Base-by-base conservation (phyloP, 345 rosid genomes). In the Pugionium dolabratum region DNA sequence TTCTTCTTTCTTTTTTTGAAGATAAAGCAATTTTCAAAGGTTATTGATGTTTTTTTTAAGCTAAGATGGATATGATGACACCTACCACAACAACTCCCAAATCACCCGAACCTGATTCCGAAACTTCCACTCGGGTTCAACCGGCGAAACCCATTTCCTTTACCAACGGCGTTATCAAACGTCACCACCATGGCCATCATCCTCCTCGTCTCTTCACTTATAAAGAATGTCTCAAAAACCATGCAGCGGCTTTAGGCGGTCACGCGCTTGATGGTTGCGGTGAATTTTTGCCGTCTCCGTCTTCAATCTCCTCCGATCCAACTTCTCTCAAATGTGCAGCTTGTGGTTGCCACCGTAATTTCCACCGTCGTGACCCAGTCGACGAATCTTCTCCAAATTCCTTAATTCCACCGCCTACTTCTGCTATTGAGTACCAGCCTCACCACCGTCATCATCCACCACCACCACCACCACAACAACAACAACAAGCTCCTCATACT, bases 201-300 rank as follows among this genome's bases (percentile, higher is more conserved):
- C 48, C 48, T n/a, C 79, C 18, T 18, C 18, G 30, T 31, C 66
- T 77, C 37, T 54, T 83, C 18, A 65, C 78, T 27, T 89, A 86
- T 81, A 85, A 74, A 67, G 85, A 86, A 81, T 89, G 93, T 71
- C 84, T 80, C 48, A 89, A 83, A 66, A 89, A 89, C 83, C 96
- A 89, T 46, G 96, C 96, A 4, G 96, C 96, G 55, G 57, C 76
- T 10, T 3, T 85, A 33, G 96, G 96, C 4, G 81, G 87, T 6
- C 93, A 86, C 44, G 88, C 96, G 29, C 72, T 89, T 2, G 96
- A 89, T 56, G 96, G 96, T 10, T 89, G 96, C 37, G 93, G 96
- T 10, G 96, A 89, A 73, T 89, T 86, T 83, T 84, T 86, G 96
- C 90, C 87, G 4, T 83, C 93, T 42, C 86, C 87, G 2, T 49